A percentile compares a stretch with the other conserved stretches of the same genome.
Conservation (phyloP, 73 alveolate genomes). For the Tetrahymena malaccensis region DNA sequence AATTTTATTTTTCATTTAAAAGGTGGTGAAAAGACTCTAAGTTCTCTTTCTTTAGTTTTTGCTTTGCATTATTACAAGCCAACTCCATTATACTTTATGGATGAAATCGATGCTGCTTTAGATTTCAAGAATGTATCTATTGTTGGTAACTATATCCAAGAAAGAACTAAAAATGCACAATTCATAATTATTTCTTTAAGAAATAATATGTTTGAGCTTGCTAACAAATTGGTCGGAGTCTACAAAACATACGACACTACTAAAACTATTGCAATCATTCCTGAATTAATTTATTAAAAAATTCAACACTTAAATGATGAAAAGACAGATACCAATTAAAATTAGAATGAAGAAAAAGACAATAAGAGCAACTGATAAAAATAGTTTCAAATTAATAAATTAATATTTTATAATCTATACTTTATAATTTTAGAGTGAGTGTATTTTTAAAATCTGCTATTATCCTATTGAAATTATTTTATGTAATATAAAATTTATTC, state of each 20-base stretch:
- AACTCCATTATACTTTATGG: conserved; percentile 70
- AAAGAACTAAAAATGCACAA: conserved; percentile 27
- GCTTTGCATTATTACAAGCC: conserved; percentile 78
- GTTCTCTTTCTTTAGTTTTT: conserved; percentile 57
- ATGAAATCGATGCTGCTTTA: conserved; percentile 78
- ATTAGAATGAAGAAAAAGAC: background rate
- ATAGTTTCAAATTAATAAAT: background rate
- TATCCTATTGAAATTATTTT: too few relatives aligned
- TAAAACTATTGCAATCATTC: conserved; percentile 61
- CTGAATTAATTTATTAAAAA: conserved; percentile 30
- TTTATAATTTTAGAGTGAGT: background rate
- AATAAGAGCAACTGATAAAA: background rate
- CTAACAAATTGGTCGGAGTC: conserved; percentile 57
- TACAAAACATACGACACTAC: conserved; percentile 84
- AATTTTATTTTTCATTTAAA: background rate
- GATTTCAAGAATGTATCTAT: conserved; percentile 56
- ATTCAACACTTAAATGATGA: background rate
- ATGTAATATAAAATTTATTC: too few relatives aligned
- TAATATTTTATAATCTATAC: background rate
- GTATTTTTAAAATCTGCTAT: background rate
- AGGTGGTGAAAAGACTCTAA: conserved; percentile 74
- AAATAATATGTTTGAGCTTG: conserved; percentile 32
- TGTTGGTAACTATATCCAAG: conserved; percentile 49
- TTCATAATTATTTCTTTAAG: conserved; percentile 28
- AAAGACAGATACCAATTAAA: background rate